phyloP scores from a whole-genome alignment of 805 yeast genomes.

The Pichia gijzeniarum region DNA sequence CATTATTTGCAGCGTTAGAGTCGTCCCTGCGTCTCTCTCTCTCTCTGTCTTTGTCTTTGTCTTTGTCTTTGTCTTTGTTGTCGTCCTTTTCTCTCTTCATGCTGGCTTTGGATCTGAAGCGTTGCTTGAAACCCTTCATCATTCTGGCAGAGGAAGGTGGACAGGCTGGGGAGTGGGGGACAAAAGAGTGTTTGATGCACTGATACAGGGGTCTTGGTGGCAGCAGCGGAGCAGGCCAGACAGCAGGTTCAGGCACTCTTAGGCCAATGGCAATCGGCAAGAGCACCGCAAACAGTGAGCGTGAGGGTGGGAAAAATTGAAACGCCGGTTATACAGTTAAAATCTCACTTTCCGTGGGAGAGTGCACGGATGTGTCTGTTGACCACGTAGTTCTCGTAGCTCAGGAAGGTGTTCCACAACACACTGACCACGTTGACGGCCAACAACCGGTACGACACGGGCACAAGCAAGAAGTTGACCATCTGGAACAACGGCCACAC shows the following conservation, averaged over 20 bases:
- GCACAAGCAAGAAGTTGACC: conserved; percentile 69
- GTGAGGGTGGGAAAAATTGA: too few species aligned
- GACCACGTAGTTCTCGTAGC: neutral
- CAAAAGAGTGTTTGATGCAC: conserved; percentile 19
- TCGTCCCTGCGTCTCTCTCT: conserved; percentile 25
- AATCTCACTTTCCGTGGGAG: too few species aligned
- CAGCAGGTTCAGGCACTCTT: too few species aligned
- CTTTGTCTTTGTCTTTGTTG: conserved; percentile 18
- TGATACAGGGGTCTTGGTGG: too few species aligned
- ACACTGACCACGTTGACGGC: conserved; percentile 67
- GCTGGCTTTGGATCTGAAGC: conserved; percentile 35
- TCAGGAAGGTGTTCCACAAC: conserved; percentile 75
- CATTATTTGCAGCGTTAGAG: too few species aligned
- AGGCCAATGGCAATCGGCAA: too few species aligned
- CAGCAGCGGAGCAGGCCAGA: too few species aligned
- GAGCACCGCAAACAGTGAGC: too few species aligned
- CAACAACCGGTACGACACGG: conserved; percentile 61
- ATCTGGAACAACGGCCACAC: conserved; percentile 91
- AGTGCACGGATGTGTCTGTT: neutral
- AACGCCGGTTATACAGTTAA: too few species aligned
- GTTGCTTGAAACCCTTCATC: conserved; percentile 72
- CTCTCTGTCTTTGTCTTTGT: conserved; percentile 19
- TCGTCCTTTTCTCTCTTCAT: conserved; percentile 17
- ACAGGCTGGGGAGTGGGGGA: neutral
- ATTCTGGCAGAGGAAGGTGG: conserved; percentile 32